A percentile compares a stretch with the other conserved stretches of the same genome.
These are phyloP conservation scores for Xylaria bambusicola DNA, from an alignment of 495 filamentous ascomycete genomes.

Conservation along the genomic window DNA sequence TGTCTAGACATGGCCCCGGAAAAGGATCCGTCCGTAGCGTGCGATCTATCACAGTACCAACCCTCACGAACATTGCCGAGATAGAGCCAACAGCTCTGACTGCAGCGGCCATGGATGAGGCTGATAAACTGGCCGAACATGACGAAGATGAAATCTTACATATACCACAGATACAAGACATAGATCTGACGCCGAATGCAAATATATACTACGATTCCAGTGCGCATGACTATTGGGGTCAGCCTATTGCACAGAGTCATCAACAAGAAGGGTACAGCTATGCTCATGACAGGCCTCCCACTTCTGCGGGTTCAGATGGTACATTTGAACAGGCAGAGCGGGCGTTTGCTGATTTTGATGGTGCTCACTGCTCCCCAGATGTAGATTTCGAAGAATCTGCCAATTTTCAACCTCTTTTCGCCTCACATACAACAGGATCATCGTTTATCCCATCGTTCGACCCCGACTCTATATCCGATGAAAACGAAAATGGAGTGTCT, in stretches of 20 bases:
- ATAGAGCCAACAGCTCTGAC: slow-evolving; percentile 47
- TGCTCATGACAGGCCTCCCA: slow-evolving; percentile 34
- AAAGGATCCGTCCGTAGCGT: slow-evolving; percentile 48
- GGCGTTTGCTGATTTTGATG: slow-evolving; percentile 91
- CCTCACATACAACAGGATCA: slow-evolving; percentile 19
- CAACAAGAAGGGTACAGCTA: slow-evolving; percentile 27
- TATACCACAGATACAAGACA: slow-evolving; percentile 24
- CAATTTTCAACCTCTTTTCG: slow-evolving; percentile 31
- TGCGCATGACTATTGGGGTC: slow-evolving; percentile 31
- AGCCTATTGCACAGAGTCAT: slow-evolving; percentile 26
- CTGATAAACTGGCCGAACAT: slow-evolving; percentile 40
- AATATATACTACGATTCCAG: slow-evolving; percentile 22
- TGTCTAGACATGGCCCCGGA: slow-evolving; percentile 48
- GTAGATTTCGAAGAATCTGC: slow-evolving; percentile 34
- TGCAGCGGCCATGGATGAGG: slow-evolving; percentile 46
- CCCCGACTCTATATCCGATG: slow-evolving; percentile 15
- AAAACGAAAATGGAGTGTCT: slow-evolving; percentile 21
- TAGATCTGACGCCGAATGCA: slow-evolving; percentile 29
- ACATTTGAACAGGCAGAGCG: slow-evolving; percentile 68
- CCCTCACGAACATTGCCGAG: slow-evolving; percentile 49
- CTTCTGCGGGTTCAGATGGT: slow-evolving; percentile 61
- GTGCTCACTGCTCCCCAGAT: slow-evolving; percentile 73
- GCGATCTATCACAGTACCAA: slow-evolving; percentile 41
- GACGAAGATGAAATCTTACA: slow-evolving; percentile 36
- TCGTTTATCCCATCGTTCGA: slow-evolving; percentile 26